These are phyloP conservation scores for Carex parvula DNA, from an alignment of 176 grass and related monocot species.

Conservation along the genomic window DNA sequence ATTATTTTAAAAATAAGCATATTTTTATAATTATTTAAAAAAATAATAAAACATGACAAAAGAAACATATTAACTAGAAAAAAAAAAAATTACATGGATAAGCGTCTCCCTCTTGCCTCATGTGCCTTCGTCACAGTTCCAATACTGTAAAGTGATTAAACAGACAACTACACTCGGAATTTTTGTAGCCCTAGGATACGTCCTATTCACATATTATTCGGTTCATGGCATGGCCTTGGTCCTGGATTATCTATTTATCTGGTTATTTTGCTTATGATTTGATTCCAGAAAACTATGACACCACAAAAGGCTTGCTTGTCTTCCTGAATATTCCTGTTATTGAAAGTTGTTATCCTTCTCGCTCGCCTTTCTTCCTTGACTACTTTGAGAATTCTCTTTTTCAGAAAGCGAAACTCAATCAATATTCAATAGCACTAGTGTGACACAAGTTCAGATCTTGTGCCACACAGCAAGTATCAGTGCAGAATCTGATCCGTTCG, in stretches of 20 bases:
- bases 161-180: neutral
- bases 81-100: too few species aligned
- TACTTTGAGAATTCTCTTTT: neutral
- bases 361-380: neutral
- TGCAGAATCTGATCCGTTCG: too few species aligned
- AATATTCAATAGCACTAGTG: neutral
- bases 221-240: neutral
- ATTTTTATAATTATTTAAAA: too few species aligned
- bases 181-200: neutral
- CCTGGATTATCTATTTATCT: neutral
- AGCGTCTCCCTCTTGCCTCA: too few species aligned
- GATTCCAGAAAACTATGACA: neutral
- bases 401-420: neutral
- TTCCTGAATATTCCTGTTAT: neutral
- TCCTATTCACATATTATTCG: neutral
- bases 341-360: neutral
- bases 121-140: neutral
- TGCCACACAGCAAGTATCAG: too few species aligned
- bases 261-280: neutral
- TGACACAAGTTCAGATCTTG: too few species aligned
- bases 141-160: neutral
- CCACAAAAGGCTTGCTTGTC: neutral
- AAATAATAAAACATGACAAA: too few species aligned
- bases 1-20: too few species aligned
- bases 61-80: too few species aligned